Conservation (phyloP, 768 basidiomycete genomes). For the Rhodotorula babjevae region DNA sequence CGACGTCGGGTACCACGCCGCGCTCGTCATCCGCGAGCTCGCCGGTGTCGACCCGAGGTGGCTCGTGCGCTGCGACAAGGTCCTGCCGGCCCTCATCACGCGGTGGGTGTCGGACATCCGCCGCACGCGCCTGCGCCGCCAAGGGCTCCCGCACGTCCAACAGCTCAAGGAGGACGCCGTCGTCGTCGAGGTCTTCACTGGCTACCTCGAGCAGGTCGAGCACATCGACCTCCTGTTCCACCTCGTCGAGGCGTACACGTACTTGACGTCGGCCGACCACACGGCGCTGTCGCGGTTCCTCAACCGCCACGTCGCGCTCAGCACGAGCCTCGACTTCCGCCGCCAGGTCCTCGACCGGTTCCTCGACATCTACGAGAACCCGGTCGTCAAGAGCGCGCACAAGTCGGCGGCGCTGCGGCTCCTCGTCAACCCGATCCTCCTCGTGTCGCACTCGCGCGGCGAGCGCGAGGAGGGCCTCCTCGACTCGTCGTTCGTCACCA, state of each 20-base stretch:
- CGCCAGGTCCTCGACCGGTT: slow-evolving; percentile 82
- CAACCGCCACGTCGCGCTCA: slow-evolving; percentile 74
- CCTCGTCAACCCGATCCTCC: slow-evolving; percentile 77
- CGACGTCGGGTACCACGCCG: slow-evolving; percentile 53
- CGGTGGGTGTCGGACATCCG: slow-evolving; percentile 41
- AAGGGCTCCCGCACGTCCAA: slow-evolving; percentile 40
- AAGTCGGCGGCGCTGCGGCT: slow-evolving; percentile 65
- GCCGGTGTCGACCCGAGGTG: slow-evolving; percentile 63
- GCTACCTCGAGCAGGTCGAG: slow-evolving; percentile 53
- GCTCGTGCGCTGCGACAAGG: slow-evolving; percentile 61
- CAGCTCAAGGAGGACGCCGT: slow-evolving; percentile 52
- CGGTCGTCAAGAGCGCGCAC: slow-evolving; percentile 61
- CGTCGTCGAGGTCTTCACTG: slow-evolving; percentile 71
- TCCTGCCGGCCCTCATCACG: slow-evolving; percentile 29
- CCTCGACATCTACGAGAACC: slow-evolving; percentile 68
- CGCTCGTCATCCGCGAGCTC: slow-evolving; percentile 73
- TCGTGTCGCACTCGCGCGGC: slow-evolving; percentile 63
- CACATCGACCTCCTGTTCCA: slow-evolving; percentile 87
- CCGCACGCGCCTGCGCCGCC: slow-evolving; percentile 28
- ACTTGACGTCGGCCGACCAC: slow-evolving; percentile 73
- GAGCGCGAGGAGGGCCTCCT: slow-evolving; percentile 59
- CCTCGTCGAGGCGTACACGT: slow-evolving; percentile 71
- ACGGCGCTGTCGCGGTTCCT: slow-evolving; percentile 75
- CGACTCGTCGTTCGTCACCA: slow-evolving; percentile 64
- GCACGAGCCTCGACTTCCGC: slow-evolving; percentile 60